Conservation (phyloP, 305 asterid species). For the Fraxinus platypoda region DNA sequence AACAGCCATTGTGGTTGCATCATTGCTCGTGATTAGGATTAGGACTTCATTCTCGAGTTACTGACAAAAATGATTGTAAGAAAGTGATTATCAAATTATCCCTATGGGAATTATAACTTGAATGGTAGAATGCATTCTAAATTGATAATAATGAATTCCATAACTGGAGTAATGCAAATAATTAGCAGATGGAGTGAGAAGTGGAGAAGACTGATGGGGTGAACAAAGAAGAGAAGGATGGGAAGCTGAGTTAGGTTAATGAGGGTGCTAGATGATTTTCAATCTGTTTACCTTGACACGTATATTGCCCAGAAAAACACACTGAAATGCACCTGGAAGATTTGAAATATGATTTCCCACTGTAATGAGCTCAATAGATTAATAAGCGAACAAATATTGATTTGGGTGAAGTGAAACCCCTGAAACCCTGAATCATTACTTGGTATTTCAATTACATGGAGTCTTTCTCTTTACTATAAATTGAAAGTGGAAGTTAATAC, state of each 20-base stretch:
- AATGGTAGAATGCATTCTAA: conserved; percentile 9
- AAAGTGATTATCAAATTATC: neutral
- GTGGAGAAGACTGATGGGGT: neutral
- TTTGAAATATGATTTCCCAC: conserved; percentile 14
- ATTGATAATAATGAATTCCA: neutral
- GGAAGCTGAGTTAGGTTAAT: conserved; percentile 3
- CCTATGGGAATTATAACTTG: neutral
- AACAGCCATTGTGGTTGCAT: neutral
- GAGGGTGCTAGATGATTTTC: conserved; percentile 15
- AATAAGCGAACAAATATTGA: conserved; percentile 2
- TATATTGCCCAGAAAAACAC: neutral
- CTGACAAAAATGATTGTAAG: conserved; percentile 4
- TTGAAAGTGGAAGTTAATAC: neutral
- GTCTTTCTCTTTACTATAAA: neutral
- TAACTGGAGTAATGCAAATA: conserved; percentile 3
- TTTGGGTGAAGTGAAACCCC: conserved; percentile 16
- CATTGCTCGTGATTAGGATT: conserved; percentile 10
- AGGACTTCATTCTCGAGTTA: conserved; percentile 4
- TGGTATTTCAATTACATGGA: neutral
- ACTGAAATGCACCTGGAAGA: conserved; percentile 13
- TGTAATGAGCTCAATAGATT: neutral
- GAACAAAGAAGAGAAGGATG: conserved; percentile 11
- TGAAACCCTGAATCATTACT: neutral
- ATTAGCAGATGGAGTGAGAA: neutral
- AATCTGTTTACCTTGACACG: neutral